Evolutionary conservation across 345 rosid species (phyloP).

Genomic region (Gynandropsis gynandra): DNA sequence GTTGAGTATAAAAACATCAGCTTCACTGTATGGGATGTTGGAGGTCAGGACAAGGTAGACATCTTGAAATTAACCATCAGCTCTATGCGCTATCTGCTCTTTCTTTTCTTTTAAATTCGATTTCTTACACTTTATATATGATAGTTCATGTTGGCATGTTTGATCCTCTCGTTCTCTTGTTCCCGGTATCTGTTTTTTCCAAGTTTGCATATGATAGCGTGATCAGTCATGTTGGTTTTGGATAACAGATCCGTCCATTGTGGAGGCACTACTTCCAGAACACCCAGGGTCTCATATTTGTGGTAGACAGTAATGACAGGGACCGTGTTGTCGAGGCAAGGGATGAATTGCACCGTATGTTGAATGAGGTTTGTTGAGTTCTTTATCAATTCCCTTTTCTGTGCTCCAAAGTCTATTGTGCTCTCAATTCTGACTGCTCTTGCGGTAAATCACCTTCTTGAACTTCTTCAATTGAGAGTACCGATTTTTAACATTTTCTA

Average conservation of each 20-base stretch:
- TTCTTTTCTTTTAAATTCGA: no score
- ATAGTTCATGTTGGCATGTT: no score
- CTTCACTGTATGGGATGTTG: conserved; percentile 71
- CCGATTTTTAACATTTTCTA: no score
- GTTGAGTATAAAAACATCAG: conserved; percentile 67
- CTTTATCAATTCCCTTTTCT: neutral
- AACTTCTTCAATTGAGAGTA: no score
- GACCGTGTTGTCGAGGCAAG: conserved; percentile 74
- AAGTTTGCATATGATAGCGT: neutral
- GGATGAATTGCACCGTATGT: conserved; percentile 71
- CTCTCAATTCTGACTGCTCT: neutral
- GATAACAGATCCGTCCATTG: conserved; percentile 53
- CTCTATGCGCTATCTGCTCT: no score
- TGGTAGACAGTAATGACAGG: conserved; percentile 65
- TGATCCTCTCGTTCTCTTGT: no score
- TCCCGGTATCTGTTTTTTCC: no score
- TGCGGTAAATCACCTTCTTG: no score
- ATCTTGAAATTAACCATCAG: no score
- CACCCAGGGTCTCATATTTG: conserved; percentile 73
- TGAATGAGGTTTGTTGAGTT: conserved; percentile 49
- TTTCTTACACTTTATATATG: no score
- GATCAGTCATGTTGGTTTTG: neutral
- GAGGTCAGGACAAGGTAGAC: conserved; percentile 66
- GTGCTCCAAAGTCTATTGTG: neutral
- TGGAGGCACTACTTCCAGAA: conserved; percentile 80